Evolutionary conservation across 2,329 filamentous ascomycete genomes (phyloP), one percentile per base, ranked within the genome.

Genomic region (Bimuria novae-zelandiae): DNA sequence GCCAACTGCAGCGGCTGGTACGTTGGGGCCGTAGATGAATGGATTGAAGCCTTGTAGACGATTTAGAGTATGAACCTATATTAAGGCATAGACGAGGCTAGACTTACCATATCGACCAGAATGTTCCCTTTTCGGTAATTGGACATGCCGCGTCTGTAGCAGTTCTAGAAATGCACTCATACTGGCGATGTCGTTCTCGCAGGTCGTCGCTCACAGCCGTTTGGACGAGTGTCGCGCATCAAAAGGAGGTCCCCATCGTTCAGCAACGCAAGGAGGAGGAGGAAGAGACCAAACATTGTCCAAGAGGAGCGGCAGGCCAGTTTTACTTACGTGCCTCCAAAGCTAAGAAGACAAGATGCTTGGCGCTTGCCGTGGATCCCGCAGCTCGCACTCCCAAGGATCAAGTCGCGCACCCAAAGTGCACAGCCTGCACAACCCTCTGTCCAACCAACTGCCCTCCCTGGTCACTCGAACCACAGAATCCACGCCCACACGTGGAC

Each of bases 21-120:
- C 61, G 2, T 75, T 79, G 0, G 80, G 80, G 25, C 77, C 65
- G 59, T 82, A 82, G 39, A 78, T 77, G 65, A 82, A 83, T 16
- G 70, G 70, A 45, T 73, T 72, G 32, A 73, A 56, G 21, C 54
- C 61, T 64, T 44, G 32, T 4, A 23, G 30, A 45, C 14, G 14
- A 41, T 44, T 44, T 45, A 44, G 43, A 22, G n/a, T 17, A 30
- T 42, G 41, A 29, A 22, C 35, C 27, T 32, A 45, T 17, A 25
- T 35, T 30, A n/a, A 32, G 32, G 17, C 17, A 42, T 29, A 22
- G 37, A 23, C 10, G 25, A 27, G 35, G 41, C 33, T 19, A 37
- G 10, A 60, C 62, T 63, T 57, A 68, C 67, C 55, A 54, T 62
- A 56, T 22, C 52, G 52, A 32, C 51, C 48, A 29, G 55, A 37